A percentile compares a stretch with the other conserved stretches of the same genome.
Evolutionary conservation across 1,284 basidiomycete species (phyloP).

Genomic region (Tremellales sp.): DNA sequence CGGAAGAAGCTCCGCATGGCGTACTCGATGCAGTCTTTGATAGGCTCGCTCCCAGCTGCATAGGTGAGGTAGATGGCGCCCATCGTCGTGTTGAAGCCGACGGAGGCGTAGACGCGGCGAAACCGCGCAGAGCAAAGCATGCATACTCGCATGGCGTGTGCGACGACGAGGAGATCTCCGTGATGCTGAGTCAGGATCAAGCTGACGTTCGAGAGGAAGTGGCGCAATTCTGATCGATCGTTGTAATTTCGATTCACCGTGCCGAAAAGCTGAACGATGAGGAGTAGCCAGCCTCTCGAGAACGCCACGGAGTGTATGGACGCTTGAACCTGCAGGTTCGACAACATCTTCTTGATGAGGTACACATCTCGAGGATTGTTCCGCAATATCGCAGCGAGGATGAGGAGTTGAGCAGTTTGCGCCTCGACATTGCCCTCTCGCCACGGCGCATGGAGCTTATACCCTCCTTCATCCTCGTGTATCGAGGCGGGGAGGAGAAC

Average conservation of each 20-base stretch:
- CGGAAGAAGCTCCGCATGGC: conserved; percentile 67
- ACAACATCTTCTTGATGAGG: conserved; percentile 64
- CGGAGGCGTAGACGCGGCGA: conserved; percentile 65
- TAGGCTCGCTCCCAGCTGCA: conserved; percentile 57
- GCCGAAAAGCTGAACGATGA: conserved; percentile 67
- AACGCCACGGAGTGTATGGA: conserved; percentile 44
- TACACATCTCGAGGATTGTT: conserved; percentile 68
- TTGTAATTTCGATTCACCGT: conserved; percentile 71
- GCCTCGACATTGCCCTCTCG: conserved; percentile 61
- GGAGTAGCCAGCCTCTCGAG: conserved; percentile 64
- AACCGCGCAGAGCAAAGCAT: conserved; percentile 75
- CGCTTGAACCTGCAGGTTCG: conserved; percentile 52
- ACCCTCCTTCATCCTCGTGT: conserved; percentile 54
- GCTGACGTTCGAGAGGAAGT: conserved; percentile 66
- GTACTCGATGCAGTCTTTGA: conserved; percentile 67
- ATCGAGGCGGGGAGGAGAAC: conserved; percentile 59
- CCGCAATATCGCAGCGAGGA: conserved; percentile 63
- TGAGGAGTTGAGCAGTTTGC: conserved; percentile 66
- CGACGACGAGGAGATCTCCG: conserved; percentile 62
- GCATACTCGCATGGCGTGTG: conserved; percentile 61
- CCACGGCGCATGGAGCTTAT: conserved; percentile 46
- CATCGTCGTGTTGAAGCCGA: conserved; percentile 69
- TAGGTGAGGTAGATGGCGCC: conserved; percentile 65
- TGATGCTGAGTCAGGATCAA: conserved; percentile 63
- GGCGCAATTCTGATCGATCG: conserved; percentile 65